A percentile compares a stretch with the other conserved stretches of the same genome.
These are phyloP conservation scores for Fusarium tjaetaba DNA, from an alignment of 2,329 filamentous ascomycete species.

Conservation along the genomic window DNA sequence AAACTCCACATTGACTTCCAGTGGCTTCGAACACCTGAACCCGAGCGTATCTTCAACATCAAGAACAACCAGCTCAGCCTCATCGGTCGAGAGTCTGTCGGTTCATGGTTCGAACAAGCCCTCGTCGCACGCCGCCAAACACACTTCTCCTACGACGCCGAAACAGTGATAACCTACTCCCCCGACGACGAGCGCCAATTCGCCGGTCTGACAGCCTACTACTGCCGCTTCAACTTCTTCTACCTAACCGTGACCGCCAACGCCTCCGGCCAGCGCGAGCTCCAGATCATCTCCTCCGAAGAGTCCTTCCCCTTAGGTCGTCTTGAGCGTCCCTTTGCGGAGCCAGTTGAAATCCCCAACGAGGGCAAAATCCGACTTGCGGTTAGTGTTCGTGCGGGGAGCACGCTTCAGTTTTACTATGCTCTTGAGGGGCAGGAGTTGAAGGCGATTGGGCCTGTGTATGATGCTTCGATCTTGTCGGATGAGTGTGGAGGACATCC, in stretches of 20 bases:
- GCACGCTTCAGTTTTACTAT: constrained; percentile 66
- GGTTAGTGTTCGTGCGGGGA: constrained; percentile 59
- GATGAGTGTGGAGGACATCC: constrained; percentile 72
- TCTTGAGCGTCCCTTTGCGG: constrained; percentile 54
- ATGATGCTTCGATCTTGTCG: constrained; percentile 67
- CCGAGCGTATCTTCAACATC: constrained; percentile 61
- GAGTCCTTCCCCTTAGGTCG: constrained; percentile 63
- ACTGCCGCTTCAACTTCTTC: constrained; percentile 73
- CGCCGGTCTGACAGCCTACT: constrained; percentile 69
- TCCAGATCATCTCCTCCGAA: constrained; percentile 66
- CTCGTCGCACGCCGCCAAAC: constrained; percentile 65
- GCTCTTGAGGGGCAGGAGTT: constrained; percentile 57
- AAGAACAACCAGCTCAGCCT: constrained; percentile 56
- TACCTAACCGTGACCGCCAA: constrained; percentile 69
- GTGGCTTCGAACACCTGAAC: constrained; percentile 66
- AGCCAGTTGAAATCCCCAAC: constrained; percentile 60
- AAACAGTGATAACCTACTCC: constrained; percentile 63
- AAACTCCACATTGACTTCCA: constrained; percentile 64
- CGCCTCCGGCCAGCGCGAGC: constrained; percentile 64
- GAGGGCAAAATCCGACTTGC: constrained; percentile 65
- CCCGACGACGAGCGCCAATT: constrained; percentile 69
- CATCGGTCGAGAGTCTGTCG: constrained; percentile 61
- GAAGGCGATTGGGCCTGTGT: constrained; percentile 62
- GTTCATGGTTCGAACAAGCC: constrained; percentile 68
- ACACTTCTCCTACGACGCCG: constrained; percentile 70